These are phyloP conservation scores for Hypoxylon sp. DNA, from an alignment of 2,329 filamentous ascomycete genomes.

Conservation along the genomic window DNA sequence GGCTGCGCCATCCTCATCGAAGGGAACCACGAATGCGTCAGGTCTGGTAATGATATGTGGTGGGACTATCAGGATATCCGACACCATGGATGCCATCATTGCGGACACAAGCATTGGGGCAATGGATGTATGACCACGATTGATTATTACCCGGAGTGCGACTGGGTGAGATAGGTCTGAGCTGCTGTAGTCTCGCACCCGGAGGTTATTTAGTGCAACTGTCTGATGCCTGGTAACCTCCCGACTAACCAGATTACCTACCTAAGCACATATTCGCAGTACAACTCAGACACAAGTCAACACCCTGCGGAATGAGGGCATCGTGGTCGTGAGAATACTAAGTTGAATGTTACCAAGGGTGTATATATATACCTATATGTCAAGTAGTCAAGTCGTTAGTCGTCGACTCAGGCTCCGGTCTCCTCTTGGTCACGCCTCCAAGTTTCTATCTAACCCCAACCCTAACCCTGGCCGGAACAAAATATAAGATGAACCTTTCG, in stretches of 20 bases:
- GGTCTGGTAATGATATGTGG: constrained; percentile 37
- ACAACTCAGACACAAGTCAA: too few species aligned
- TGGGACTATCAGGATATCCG: constrained; percentile 39
- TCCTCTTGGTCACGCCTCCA: not conserved
- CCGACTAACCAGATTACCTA: too few species aligned
- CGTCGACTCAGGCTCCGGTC: too few species aligned
- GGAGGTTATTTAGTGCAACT: too few species aligned
- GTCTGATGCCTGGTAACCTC: too few species aligned
- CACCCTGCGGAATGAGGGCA: too few species aligned
- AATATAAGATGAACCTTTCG: not conserved
- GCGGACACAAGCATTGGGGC: constrained; percentile 36
- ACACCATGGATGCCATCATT: constrained; percentile 26
- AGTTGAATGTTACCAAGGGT: too few species aligned
- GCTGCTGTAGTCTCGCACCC: not conserved
- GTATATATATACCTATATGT: too few species aligned
- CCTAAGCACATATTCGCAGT: too few species aligned
- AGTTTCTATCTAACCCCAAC: not conserved
- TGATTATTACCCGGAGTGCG: constrained; percentile 29
- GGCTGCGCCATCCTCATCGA: constrained; percentile 33
- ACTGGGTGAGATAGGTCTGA: constrained; percentile 1
- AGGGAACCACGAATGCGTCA: constrained; percentile 11
- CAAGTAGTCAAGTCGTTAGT: too few species aligned
- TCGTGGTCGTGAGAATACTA: too few species aligned
- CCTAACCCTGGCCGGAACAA: not conserved
- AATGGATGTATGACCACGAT: constrained; percentile 29